Base-by-base conservation (phyloP, 2,329 filamentous ascomycete genomes). In the Pseudogymnoascus destructans region DNA sequence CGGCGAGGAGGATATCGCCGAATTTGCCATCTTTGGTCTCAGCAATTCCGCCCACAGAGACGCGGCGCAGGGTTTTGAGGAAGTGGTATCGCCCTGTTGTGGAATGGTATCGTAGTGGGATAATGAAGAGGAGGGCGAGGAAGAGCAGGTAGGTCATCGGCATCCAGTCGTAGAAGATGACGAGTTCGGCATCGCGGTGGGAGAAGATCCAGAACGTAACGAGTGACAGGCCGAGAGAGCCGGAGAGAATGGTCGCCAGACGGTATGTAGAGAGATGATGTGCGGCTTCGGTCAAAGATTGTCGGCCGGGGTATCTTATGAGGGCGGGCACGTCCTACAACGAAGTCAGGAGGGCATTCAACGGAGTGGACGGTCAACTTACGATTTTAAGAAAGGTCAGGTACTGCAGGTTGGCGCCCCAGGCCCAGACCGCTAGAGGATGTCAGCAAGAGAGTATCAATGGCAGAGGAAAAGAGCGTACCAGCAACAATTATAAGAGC, bases 361-460 rank as follows among this genome's bases (percentile, higher is more conserved):
- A 2, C 3, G 13, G 10, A 23, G 21, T 23, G n/a, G 21, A 19
- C 30, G 15, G 30, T 9, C 13, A 52, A 70, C 77, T 61, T 72
- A 83, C 81, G 74, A 98, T 95, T 69, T 87, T 87, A 67, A 84
- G 77, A 60, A 82, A 73, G 66, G 85, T 79, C 61, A 97, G 83
- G 73, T 89, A 91, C 70, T 96, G 90, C 38, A 97, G 81, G 74
- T 96, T 97, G 65, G 87, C 73, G 64, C 86, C 90, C 90, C 92
- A 98, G 70, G 89, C 90, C 92, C 92, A 97, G 67, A 95, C 85
- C 65, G 89, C 90, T 95, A 64, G 61, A 59, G 54, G 36, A 17
- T 49, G 59, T 66, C 54, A 65, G 61, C 55, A 13, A 59, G 21
- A 36, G 55, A 52, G 15, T 17, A 19, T 5, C n/a, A 52, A 52